phyloP scores from a whole-genome alignment of 2,329 filamentous ascomycete species.

The Thelonectria olida region DNA sequence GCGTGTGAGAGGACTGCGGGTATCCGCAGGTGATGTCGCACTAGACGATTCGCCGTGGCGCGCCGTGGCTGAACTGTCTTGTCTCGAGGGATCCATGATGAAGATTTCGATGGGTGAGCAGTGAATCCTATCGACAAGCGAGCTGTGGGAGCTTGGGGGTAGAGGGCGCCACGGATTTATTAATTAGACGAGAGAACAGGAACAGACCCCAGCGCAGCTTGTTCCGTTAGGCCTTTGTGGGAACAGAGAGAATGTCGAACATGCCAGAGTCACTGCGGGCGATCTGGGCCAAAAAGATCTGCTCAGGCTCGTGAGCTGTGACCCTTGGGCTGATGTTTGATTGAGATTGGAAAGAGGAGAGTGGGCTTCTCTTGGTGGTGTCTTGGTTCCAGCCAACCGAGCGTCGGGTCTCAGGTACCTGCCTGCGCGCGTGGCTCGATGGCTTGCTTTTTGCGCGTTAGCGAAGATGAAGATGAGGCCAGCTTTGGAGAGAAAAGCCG shows the following conservation, averaged over 20 bases:
- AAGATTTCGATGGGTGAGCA: slow-evolving; percentile 14
- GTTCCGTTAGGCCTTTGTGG: slow-evolving; percentile 16
- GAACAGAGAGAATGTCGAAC: slow-evolving; percentile 39
- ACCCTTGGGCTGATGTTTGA: slow-evolving; percentile 13
- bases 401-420: slow-evolving; percentile 7
- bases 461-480: neutral
- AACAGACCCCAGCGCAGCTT: slow-evolving; percentile 20
- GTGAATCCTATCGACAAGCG: slow-evolving; percentile 9
- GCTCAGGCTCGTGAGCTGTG: slow-evolving; percentile 16
- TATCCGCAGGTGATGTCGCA: slow-evolving; percentile 60
- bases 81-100: slow-evolving; percentile 56
- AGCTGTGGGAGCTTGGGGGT: slow-evolving; percentile 8
- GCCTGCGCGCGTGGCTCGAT: slow-evolving; percentile 7
- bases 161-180: slow-evolving; percentile 6
- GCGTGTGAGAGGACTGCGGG: slow-evolving; percentile 51
- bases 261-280: slow-evolving; percentile 39
- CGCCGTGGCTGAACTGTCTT: slow-evolving; percentile 46
- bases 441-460: slow-evolving; percentile 1
- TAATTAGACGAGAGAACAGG: slow-evolving; percentile 7
- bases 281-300: slow-evolving; percentile 22
- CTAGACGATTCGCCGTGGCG: slow-evolving; percentile 50
- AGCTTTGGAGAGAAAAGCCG: neutral
- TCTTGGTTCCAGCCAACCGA: slow-evolving; percentile 1
- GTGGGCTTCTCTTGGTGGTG: neutral
- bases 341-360: neutral